Evolutionary conservation across 352 stramenopile genomes (phyloP), one percentile per base, ranked within the genome.

Genomic region (Globisporangium irregulare): DNA sequence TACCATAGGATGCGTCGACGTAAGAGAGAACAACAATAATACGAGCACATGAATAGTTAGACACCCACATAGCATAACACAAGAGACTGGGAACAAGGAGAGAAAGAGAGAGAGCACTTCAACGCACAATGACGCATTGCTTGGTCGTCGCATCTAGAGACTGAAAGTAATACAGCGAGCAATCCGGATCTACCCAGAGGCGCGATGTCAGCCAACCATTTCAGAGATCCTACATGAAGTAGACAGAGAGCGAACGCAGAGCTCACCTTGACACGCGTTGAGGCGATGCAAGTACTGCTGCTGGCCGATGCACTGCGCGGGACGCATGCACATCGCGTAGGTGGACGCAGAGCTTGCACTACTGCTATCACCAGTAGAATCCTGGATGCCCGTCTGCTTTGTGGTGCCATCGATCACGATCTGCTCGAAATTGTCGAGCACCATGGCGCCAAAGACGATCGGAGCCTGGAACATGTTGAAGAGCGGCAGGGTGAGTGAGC

Each of bases 391-490:
- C 0, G 64, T 73, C 67, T 77, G 73, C 62, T 86, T 89, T 22
- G 70, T 71, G 7, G 62, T 54, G 4, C 76, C 79, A 58, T 90
- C 77, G 24, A 92, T 71, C 0, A 81, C 32, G 22, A 92, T 61
- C 1, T 77, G 70, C 43, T 70, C 75, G n/a, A 90, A 64, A 3
- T 74, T 57, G 29, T 79, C 59, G 14, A 92, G 70, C 7, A 80
- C 80, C 80, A 90, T 90, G 6, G 67, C 54, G 14, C 84, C 84
- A 56, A 92, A 84, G 61, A 83, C 72, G n/a, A 92, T 75, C 0
- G 84, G 82, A 7, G 75, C 68, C 34, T 91, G 76, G 32, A 84
- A 69, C 84, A 92, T 92, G 68, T 90, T 92, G 70, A 81, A 89
- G 12, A 92, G 73, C n/a, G 73, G 73, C 4, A 89, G 73, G 15